phyloP scores from a whole-genome alignment of 2,329 filamentous ascomycete species.

The Alternaria arbusti region DNA sequence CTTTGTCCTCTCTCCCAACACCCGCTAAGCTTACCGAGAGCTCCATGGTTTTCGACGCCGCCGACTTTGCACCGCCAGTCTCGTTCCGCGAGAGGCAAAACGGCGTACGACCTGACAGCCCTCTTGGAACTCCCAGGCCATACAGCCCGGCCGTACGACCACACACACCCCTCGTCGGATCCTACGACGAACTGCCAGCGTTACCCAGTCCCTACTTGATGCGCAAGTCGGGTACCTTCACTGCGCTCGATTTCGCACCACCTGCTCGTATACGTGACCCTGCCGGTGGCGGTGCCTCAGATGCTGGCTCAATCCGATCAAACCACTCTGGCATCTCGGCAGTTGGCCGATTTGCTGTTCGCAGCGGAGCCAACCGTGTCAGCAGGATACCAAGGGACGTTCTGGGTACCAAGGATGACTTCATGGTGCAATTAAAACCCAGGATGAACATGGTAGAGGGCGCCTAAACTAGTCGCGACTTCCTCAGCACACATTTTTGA shows the following conservation, averaged over 20 bases:
- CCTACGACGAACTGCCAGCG: slow-evolving; percentile 83
- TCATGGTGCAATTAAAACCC: slow-evolving; percentile 65
- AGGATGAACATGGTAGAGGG: slow-evolving; percentile 58
- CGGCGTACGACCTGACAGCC: slow-evolving; percentile 68
- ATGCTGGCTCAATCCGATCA: slow-evolving; percentile 64
- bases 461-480: slow-evolving; percentile 27
- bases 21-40: slow-evolving; percentile 86
- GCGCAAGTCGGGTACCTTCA: slow-evolving; percentile 80
- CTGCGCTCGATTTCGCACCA: slow-evolving; percentile 79
- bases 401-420: slow-evolving; percentile 76
- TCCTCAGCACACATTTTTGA: slow-evolving; percentile 11
- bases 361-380: slow-evolving; percentile 83
- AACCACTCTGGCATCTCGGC: slow-evolving; percentile 80
- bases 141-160: slow-evolving; percentile 77
- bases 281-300: slow-evolving; percentile 46
- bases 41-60: slow-evolving; percentile 69
- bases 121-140: slow-evolving; percentile 64
- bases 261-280: slow-evolving; percentile 71
- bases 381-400: slow-evolving; percentile 82
- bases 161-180: slow-evolving; percentile 78
- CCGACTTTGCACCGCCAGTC: slow-evolving; percentile 85
- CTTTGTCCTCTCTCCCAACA: slow-evolving; percentile 79
- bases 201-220: slow-evolving; percentile 86
- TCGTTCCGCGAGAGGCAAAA: slow-evolving; percentile 67
- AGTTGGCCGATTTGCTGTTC: slow-evolving; percentile 71